Evolutionary conservation across 352 stramenopile species (phyloP).

Genomic region (Globisporangium canariense): DNA sequence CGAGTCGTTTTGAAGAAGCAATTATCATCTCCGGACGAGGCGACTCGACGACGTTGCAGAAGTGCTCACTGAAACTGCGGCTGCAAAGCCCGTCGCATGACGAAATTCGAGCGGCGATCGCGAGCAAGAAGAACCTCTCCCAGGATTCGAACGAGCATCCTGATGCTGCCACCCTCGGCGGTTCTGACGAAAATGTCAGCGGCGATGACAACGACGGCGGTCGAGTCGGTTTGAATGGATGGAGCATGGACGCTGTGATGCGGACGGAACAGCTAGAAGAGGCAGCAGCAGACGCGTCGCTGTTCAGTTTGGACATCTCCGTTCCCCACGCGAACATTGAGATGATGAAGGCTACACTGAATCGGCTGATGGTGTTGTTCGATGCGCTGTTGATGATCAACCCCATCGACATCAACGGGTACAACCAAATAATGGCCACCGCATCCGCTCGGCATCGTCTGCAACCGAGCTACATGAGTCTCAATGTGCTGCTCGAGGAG

Average conservation of each 20-base stretch:
- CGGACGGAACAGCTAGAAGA: conserved; percentile 62
- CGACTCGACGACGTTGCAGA: conserved; percentile 30
- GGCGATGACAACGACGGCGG: conserved; percentile 81
- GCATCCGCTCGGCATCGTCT: conserved; percentile 47
- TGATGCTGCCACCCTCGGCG: conserved; percentile 28
- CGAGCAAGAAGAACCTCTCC: conserved; percentile 63
- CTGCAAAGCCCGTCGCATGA: conserved; percentile 44
- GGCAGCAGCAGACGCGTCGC: conserved; percentile 41
- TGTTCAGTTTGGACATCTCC: conserved; percentile 58
- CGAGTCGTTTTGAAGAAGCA: conserved; percentile 31
- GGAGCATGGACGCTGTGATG: conserved; percentile 62
- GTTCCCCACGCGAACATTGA: conserved; percentile 53
- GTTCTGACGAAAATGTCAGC: conserved; percentile 37
- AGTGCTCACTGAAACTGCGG: conserved; percentile 45
- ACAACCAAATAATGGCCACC: conserved; percentile 68
- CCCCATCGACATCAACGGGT: conserved; percentile 78
- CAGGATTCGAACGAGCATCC: conserved; percentile 64
- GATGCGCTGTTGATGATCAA: conserved; percentile 86
- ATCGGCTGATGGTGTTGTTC: conserved; percentile 82
- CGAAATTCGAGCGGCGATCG: conserved; percentile 43
- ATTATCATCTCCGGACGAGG: conserved; percentile 40
- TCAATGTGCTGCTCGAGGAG: conserved; percentile 60
- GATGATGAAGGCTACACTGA: conserved; percentile 64
- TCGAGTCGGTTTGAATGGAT: conserved; percentile 76
- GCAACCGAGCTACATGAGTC: conserved; percentile 73